These are phyloP conservation scores for Fusarium nodosum DNA, from an alignment of 2,329 filamentous ascomycete genomes.

Conservation along the genomic window DNA sequence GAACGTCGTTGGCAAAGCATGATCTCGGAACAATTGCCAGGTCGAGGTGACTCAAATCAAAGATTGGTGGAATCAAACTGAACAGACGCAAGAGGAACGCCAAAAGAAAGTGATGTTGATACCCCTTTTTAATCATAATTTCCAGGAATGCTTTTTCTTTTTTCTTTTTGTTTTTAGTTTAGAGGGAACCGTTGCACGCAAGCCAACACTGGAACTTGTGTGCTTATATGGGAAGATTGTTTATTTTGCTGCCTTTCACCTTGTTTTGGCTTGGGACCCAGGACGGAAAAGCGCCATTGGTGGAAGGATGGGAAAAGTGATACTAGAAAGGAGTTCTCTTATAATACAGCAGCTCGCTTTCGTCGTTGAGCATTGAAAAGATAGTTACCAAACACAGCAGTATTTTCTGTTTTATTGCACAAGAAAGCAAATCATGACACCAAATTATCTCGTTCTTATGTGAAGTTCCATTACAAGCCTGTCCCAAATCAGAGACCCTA, in stretches of 20 bases:
- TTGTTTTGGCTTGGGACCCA: constrained; percentile 18
- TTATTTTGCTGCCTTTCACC: constrained; percentile 19
- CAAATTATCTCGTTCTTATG: background rate
- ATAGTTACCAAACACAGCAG: background rate
- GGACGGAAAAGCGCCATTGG: constrained; percentile 31
- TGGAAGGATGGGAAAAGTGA: constrained; percentile 11
- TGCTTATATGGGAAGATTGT: constrained; percentile 23
- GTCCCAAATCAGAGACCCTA: background rate
- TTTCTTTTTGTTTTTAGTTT: constrained; percentile 18
- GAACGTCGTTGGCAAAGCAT: constrained; percentile 55
- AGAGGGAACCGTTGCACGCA: constrained; percentile 42
- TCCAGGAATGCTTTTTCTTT: background rate
- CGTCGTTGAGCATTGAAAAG: background rate
- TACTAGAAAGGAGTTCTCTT: constrained; percentile 24
- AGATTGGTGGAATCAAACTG: constrained; percentile 46
- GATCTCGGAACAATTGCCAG: constrained; percentile 53
- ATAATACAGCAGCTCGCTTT: constrained; percentile 3
- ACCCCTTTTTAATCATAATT: constrained; percentile 8
- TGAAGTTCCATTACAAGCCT: background rate
- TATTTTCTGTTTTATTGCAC: background rate
- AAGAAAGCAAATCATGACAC: background rate
- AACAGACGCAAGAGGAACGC: background rate
- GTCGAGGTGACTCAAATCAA: constrained; percentile 48
- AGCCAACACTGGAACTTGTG: constrained; percentile 47
- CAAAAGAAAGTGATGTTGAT: background rate